Base-by-base conservation (phyloP, 2,329 filamentous ascomycete species). In the Karstenula rhodostoma region DNA sequence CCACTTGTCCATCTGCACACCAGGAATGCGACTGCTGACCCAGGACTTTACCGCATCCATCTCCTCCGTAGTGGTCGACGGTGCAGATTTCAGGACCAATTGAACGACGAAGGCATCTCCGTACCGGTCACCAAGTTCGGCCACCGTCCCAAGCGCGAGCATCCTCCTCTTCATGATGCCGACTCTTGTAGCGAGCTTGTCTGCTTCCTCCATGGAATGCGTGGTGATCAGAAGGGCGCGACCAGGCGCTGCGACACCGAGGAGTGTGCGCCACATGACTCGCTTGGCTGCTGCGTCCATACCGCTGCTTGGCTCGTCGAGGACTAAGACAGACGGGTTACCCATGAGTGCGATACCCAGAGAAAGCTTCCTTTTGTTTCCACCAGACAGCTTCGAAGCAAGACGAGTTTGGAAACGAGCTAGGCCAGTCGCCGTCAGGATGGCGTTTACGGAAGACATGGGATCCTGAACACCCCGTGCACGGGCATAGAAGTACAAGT, bases 151-250 rank as follows among this genome's bases (percentile, higher is more conserved):
- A 9, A 95, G 83, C 0, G 93, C 94, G 23, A 97, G 83, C 93
- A 97, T 96, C 33, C 89, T 85, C 67, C 87, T 86, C 9, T 93
- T 92, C 79, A 98, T 88, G 67, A 98, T 97, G 13, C 93, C 94
- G 0, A 91, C 93, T 1, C 93, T 86, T 32, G 88, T 88, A 0
- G 94, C 94, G 2, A 98, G 83, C 0, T 93, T 93, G 71, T 96
- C 93, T 0, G 94, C 94, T 79, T 97, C 94, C 76, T 97, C 94
- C 93, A 97, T 97, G 51, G 88, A 92, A 77, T 98, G 94, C 0
- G 94, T 97, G 0, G 94, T 97, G 19, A 98, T 85, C 1, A 98
- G 83, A 17, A 97, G 87, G 0, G 90, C 91, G n/a, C 94, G 86
- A 0, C 93, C 93, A 0, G 88, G 73, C 9, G 72, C 86, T 0